phyloP scores from a whole-genome alignment of 257 asterid genomes.

The Solanum okadae region DNA sequence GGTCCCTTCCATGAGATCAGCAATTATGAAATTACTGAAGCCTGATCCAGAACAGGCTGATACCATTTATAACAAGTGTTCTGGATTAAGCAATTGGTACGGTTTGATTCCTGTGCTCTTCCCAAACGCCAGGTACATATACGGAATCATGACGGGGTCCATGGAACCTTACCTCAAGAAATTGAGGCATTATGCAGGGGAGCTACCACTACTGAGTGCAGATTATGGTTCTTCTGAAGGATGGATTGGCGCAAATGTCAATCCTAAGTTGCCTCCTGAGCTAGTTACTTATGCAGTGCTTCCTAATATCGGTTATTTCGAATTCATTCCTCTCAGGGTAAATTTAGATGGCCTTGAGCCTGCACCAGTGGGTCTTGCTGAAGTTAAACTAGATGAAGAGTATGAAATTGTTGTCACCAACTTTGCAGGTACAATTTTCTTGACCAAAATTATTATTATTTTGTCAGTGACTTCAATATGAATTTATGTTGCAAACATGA shows the following conservation, averaged over 20 bases:
- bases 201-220: slow-evolving; percentile 65
- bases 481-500: not conserved
- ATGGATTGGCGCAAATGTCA: slow-evolving; percentile 83
- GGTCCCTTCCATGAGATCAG: slow-evolving; percentile 60
- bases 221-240: slow-evolving; percentile 97
- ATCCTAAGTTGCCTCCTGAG: slow-evolving; percentile 70
- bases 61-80: slow-evolving; percentile 26
- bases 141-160: slow-evolving; percentile 93
- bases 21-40: slow-evolving; percentile 45
- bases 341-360: slow-evolving; percentile 19
- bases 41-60: slow-evolving; percentile 72
- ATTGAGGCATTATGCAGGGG: slow-evolving; percentile 83
- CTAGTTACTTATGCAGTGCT: slow-evolving; percentile 62
- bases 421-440: slow-evolving; percentile 51
- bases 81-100: slow-evolving; percentile 61
- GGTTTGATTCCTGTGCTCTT: slow-evolving; percentile 62
- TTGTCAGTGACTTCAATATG: not conserved
- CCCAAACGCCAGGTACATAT: slow-evolving; percentile 65
- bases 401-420: slow-evolving; percentile 73
- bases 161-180: slow-evolving; percentile 88
- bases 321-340: slow-evolving; percentile 60
- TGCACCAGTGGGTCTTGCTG: slow-evolving; percentile 55
- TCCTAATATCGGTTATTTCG: slow-evolving; percentile 80
- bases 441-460: not conserved
- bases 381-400: slow-evolving; percentile 66